These are phyloP conservation scores for Albizia julibrissin DNA, from an alignment of 306 rosid species.

Conservation along the genomic window DNA sequence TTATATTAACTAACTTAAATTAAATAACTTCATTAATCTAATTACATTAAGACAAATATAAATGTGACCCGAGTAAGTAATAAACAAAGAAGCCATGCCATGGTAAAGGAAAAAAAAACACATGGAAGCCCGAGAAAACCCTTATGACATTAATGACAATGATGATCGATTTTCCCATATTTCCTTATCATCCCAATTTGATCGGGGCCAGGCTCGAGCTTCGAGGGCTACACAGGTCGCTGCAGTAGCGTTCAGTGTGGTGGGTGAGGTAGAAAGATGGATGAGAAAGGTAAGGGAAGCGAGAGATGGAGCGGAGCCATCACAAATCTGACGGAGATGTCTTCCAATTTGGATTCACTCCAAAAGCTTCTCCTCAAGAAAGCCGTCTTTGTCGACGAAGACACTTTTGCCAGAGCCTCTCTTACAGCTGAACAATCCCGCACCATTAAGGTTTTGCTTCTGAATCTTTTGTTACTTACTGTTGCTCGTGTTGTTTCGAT, in stretches of 20 bases:
- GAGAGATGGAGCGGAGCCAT: slow-evolving; percentile 94
- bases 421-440: slow-evolving; percentile 91
- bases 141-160: no score
- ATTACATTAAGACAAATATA: no score
- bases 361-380: slow-evolving; percentile 84
- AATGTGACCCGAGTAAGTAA: no score
- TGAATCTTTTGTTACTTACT: background rate
- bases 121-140: no score
- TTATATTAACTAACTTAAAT: no score
- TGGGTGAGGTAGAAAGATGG: slow-evolving; percentile 40
- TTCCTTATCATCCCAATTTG: background rate
- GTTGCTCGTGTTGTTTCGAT: background rate
- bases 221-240: background rate
- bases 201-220: background rate
- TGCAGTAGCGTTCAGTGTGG: background rate
- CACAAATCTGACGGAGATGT: slow-evolving; percentile 83
- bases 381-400: slow-evolving; percentile 85
- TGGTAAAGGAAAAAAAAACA: no score
- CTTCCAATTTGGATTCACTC: slow-evolving; percentile 76
- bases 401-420: slow-evolving; percentile 85
- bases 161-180: background rate
- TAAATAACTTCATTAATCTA: no score
- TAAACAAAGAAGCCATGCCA: no score
- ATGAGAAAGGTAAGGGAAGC: slow-evolving; percentile 62
- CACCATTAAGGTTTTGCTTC: slow-evolving; percentile 59